Conservation (phyloP, 371 early-diverging fungal genomes). For the Dichotomocladium elegans region DNA sequence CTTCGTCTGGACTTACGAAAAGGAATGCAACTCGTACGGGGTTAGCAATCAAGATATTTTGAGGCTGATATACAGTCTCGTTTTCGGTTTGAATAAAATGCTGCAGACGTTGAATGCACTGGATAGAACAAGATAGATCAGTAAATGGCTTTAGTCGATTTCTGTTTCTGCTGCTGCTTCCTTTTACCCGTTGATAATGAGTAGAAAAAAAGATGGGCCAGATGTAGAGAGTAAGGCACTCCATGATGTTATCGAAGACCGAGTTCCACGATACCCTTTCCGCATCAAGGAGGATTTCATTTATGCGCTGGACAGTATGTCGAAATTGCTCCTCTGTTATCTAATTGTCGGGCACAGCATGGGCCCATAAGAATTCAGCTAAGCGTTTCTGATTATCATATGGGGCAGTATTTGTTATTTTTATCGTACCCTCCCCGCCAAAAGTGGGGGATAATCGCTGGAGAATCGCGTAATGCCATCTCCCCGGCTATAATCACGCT, state of each 20-base stretch:
- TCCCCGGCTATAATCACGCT: conserved; percentile 45
- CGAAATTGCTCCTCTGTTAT: conserved; percentile 27
- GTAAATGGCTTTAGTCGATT: not conserved
- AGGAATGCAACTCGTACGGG: conserved; percentile 47
- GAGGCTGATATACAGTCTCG: conserved; percentile 23
- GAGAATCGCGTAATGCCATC: conserved; percentile 47
- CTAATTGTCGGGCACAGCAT: too few species aligned
- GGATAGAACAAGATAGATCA: not conserved
- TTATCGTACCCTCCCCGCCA: conserved; percentile 31
- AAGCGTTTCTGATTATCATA: too few species aligned
- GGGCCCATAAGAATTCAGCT: too few species aligned
- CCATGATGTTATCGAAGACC: conserved; percentile 45
- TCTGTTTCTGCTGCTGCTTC: not conserved
- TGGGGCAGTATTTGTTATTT: not conserved
- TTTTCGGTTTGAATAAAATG: conserved; percentile 43
- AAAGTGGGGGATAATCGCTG: conserved; percentile 32
- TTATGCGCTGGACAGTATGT: conserved; percentile 39
- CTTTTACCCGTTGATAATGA: conserved; percentile 42
- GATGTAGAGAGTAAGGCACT: conserved; percentile 37
- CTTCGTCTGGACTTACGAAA: conserved; percentile 29
- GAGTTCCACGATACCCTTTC: conserved; percentile 32
- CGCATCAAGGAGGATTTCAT: conserved; percentile 32
- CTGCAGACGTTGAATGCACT: conserved; percentile 30
- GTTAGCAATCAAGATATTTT: conserved; percentile 33
- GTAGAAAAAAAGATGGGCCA: conserved; percentile 45